Conservation (phyloP, 805 yeast genomes). For the Pichia sporocuriosa region DNA sequence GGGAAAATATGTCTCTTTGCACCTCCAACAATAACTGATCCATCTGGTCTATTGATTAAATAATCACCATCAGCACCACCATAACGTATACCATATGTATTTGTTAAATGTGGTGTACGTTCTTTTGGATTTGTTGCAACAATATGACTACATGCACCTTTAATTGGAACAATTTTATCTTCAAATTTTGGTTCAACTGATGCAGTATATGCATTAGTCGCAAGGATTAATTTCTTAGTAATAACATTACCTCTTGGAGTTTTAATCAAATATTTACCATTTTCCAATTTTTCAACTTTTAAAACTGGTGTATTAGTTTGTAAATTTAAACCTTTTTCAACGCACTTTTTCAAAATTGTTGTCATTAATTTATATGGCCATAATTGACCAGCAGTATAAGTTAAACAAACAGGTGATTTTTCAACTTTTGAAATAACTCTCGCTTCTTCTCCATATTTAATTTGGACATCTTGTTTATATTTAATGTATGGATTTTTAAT, state of each 20-base stretch:
- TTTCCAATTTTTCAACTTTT: conserved; percentile 19
- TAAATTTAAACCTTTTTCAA: conserved; percentile 31
- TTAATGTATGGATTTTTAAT: conserved; percentile 5
- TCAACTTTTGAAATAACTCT: conserved; percentile 25
- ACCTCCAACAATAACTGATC: conserved; percentile 33
- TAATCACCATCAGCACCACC: conserved; percentile 27
- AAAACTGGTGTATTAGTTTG: conserved; percentile 38
- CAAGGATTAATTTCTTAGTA: conserved; percentile 32
- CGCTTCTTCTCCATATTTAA: conserved; percentile 29
- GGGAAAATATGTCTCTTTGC: conserved; percentile 23
- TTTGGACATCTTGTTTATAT: conserved; percentile 28
- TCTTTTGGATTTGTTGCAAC: conserved; percentile 15
- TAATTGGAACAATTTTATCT: conserved; percentile 31
- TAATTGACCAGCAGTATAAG: conserved; percentile 37
- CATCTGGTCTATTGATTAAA: conserved; percentile 33
- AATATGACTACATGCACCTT: conserved; percentile 30
- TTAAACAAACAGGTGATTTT: conserved; percentile 27
- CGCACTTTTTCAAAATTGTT: conserved; percentile 26
- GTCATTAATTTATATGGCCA: conserved; percentile 40
- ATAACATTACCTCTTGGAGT: conserved; percentile 25
- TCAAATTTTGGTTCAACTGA: conserved; percentile 23
- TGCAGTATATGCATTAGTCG: conserved; percentile 33
- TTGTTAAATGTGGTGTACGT: conserved; percentile 30
- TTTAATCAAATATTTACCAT: conserved; percentile 29
- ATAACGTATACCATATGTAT: conserved; percentile 29